Base-by-base conservation (phyloP, 176 grass and related monocot species). In the Hsuehochloa calcarea region DNA sequence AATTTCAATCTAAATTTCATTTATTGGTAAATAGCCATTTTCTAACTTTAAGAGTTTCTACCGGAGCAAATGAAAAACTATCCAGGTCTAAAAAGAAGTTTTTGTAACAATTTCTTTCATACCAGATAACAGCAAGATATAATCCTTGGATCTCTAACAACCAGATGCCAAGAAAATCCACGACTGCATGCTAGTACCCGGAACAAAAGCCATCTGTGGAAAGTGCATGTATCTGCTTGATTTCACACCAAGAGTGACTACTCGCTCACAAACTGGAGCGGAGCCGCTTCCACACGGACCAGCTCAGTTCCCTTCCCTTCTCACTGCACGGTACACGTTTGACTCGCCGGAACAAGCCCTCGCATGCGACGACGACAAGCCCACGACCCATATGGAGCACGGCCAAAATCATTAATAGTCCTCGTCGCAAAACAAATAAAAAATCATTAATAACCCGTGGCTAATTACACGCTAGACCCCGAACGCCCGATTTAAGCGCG, bases 261-360 rank as follows among this genome's bases (percentile, higher is more conserved):
- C 9, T 10, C 62, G 71, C 69, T 51, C 64, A 52, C 61, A 83
- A 52, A 34, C 10, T 51, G 46, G 34, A 35, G 45, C 31, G 9
- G 4, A 44, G 63, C 63, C 23, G 82, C 79, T 37, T 70, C 51
- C 60, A 23, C 63, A 65, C 86, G 52, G 63, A 62, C n/a, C 63
- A 45, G 38, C 19, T 6, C n/a, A 9, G 16, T 7, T 55, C 27
- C 6, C 7, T 61, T 54, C 7, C 22, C 2, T 5, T 56, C 5
- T 3, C 56, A 15, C 47, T 59, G 35, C 62, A 70, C 78, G 46
- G 25, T 44, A 44, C 8, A 75, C 12, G 63, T 75, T 90, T 77
- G 79, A 82, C 79, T 38, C 71, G 54, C 23, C 35, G 11, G 9
- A 50, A 8, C 10, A 25, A 55, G n/a, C 82, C 10, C 3, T 2